Conservation (phyloP, 208 protist genomes). For the Naegleria fowleri region DNA sequence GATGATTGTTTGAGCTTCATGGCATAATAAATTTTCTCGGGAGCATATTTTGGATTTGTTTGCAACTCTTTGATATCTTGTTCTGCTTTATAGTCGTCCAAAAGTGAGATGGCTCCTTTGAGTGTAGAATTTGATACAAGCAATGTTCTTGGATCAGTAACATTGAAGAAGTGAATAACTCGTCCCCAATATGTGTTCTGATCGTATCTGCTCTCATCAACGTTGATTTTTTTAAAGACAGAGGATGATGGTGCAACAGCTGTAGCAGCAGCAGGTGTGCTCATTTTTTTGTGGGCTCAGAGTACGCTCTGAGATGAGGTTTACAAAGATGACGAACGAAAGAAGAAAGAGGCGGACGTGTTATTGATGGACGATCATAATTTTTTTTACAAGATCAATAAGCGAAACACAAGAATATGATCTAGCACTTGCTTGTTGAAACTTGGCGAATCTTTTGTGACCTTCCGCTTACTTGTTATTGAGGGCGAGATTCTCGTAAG, state of each 20-base stretch:
- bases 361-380: too few species aligned
- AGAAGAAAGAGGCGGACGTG: too few species aligned
- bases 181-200: conserved; percentile 8
- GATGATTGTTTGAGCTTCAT: conserved; percentile 69
- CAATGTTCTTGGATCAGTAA: conserved; percentile 12
- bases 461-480: too few species aligned
- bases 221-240: background rate
- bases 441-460: too few species aligned
- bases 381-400: too few species aligned
- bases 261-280: background rate
- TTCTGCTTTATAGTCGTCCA: background rate
- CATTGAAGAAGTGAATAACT: conserved; percentile 12
- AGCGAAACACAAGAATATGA: too few species aligned
- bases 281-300: conserved; percentile 11
- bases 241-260: background rate
- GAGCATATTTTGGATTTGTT: background rate
- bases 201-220: background rate
- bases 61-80: background rate
- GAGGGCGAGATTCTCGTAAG: too few species aligned
- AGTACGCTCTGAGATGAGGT: too few species aligned
- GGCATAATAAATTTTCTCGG: conserved; percentile 68
- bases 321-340: too few species aligned
- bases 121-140: background rate
- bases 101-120: background rate
- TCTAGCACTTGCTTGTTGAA: too few species aligned